Percentiles rank a stretch among this genome's conserved stretches.
phyloP scores from a whole-genome alignment of 2,329 filamentous ascomycete species.

The Neocucurbitaria cava region DNA sequence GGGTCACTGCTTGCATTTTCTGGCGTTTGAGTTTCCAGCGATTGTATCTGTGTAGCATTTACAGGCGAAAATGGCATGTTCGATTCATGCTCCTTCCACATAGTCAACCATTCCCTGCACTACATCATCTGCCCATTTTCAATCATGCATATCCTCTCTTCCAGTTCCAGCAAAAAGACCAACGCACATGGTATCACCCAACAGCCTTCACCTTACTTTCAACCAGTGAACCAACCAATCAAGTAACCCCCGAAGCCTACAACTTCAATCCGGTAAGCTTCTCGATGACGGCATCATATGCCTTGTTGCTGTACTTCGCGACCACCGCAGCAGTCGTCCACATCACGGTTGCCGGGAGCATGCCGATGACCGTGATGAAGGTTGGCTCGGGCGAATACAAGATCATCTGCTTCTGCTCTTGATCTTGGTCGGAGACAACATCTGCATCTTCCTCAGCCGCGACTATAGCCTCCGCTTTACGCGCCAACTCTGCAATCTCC shows the following conservation, averaged over 20 bases:
- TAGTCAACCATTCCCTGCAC: no score
- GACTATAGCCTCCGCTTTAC: constrained; percentile 14
- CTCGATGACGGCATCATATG: constrained; percentile 15
- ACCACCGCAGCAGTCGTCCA: constrained; percentile 22
- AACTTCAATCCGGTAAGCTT: constrained; percentile 1
- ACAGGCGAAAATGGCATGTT: not conserved
- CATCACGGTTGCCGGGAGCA: constrained; percentile 37
- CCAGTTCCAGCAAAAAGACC: no score
- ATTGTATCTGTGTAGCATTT: not conserved
- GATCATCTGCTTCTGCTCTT: constrained; percentile 10
- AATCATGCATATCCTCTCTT: no score
- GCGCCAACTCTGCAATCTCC: constrained; percentile 24
- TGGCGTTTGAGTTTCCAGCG: not conserved
- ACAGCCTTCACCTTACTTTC: no score
- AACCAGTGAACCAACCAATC: no score
- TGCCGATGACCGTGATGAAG: constrained; percentile 32
- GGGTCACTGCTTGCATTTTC: not conserved
- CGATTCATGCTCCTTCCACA: not conserved
- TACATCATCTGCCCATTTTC: no score
- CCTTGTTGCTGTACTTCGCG: constrained; percentile 5
- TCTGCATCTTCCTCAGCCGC: constrained; percentile 11
- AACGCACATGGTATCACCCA: no score
- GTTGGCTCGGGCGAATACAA: constrained; percentile 20
- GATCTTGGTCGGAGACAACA: not conserved
- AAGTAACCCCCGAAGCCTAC: not conserved